phyloP scores from a whole-genome alignment of 208 protist genomes.

The Tritrichomonas musculus region DNA sequence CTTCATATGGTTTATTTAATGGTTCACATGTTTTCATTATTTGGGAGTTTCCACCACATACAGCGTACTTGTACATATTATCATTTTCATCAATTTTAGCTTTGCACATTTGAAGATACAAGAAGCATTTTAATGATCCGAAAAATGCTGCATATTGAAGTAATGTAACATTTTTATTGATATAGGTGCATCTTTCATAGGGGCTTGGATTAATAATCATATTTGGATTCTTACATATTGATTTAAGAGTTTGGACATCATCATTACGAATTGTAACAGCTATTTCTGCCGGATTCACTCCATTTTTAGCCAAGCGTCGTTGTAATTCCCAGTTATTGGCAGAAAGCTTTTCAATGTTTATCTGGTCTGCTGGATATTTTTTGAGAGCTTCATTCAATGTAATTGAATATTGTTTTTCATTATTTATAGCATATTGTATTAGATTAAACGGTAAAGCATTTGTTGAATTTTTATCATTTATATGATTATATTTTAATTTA shows the following conservation, averaged over 20 bases:
- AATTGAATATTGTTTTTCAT: too few species aligned
- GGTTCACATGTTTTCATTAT: not conserved
- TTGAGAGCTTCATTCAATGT: too few species aligned
- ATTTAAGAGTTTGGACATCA: not conserved
- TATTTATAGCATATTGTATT: too few species aligned
- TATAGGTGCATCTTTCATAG: not conserved
- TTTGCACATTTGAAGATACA: not conserved
- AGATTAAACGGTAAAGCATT: too few species aligned
- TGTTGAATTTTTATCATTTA: too few species aligned
- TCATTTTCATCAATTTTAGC: not conserved
- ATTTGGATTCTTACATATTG: not conserved
- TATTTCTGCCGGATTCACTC: not conserved
- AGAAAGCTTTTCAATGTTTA: not conserved
- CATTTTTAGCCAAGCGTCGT: not conserved
- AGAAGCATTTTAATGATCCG: not conserved
- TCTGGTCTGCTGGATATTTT: too few species aligned
- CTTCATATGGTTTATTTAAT: not conserved
- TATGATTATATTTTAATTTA: too few species aligned
- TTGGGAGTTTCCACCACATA: not conserved
- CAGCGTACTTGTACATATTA: not conserved
- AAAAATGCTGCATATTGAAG: not conserved
- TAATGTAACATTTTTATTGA: not conserved
- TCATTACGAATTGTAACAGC: not conserved
- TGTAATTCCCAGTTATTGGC: not conserved
- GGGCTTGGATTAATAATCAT: not conserved